Base-by-base conservation (phyloP, 164 flowering plant genomes). In the Cinnamomum micranthum region DNA sequence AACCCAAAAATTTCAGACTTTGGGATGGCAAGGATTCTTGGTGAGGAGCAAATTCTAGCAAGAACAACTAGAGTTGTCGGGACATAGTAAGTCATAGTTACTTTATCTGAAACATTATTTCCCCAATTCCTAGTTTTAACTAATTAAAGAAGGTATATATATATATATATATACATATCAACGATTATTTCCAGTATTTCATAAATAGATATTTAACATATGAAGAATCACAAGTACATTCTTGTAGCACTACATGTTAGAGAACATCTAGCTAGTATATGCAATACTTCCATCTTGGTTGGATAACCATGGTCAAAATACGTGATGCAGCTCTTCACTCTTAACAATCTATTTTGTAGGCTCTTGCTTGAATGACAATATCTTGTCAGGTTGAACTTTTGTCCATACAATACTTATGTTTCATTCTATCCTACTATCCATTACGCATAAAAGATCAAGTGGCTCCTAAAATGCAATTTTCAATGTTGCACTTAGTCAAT, bases 1-100 rank as follows among this genome's bases (percentile, higher is more conserved):
- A 79, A 58, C 27, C 87, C 88, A 0, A 87, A 82, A 55, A 87
- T 87, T 65, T 77, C 88, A n/a, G 86, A 87, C 70, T 87, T 87
- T 75, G 87, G 90, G 12, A 47, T 83, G 76, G 90, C 90, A 20
- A 82, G 79, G 62, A 41, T 76, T 27, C 75, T 87, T 66, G 69
- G 41, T n/a, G 69, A 71, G 0, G 80, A 85, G 74, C 85, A 84
- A 73, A 82, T 70, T 50, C 72, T 69, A 47, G 35, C 72, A 13
- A 77, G 64, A 7, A 82, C 86, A 7, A 71, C 14, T 1, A 70
- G 80, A 68, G 65, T 82, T 24, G 80, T 78, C 51, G 86, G 88
- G 14, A 86, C 88, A n/a, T 84, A 72, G 86, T 86, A 80, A 81
- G 87, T 72, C 23, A 2, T 22, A 6, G n/a, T 17, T 72, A 13